Evolutionary conservation across 768 basidiomycete genomes (phyloP).

Genomic region (Leucogyrophana mollusca): DNA sequence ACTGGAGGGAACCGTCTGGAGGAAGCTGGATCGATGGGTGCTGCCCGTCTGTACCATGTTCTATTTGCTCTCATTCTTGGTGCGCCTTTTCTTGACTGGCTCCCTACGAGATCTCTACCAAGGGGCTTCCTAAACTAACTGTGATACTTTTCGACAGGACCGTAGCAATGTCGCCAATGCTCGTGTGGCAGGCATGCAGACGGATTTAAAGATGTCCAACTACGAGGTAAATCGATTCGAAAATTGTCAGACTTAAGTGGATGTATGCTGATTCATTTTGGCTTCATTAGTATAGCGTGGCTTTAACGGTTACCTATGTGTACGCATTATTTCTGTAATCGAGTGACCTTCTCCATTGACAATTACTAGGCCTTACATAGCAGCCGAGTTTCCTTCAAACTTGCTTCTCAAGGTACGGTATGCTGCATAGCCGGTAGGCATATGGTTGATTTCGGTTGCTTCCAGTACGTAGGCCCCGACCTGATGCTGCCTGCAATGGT

Average conservation of each 20-base stretch:
- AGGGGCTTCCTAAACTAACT: background rate
- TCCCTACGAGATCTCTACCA: background rate
- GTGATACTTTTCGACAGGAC: slow-evolving; percentile 22
- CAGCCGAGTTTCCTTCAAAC: slow-evolving; percentile 61
- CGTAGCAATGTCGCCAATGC: slow-evolving; percentile 54
- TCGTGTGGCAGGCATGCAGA: slow-evolving; percentile 59
- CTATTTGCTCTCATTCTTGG: slow-evolving; percentile 54
- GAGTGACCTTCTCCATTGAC: slow-evolving; percentile 1
- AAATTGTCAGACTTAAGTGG: background rate
- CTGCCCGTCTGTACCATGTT: slow-evolving; percentile 49
- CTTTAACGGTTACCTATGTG: slow-evolving; percentile 27
- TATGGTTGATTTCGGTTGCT: background rate
- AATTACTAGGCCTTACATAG: slow-evolving; percentile 45
- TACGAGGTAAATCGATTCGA: slow-evolving; percentile 20
- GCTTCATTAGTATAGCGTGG: slow-evolving; percentile 31
- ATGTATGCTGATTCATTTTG: background rate
- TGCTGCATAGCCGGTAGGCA: background rate
- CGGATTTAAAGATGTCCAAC: slow-evolving; percentile 36
- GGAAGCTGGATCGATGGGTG: slow-evolving; percentile 48
- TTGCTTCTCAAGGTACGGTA: slow-evolving; percentile 45
- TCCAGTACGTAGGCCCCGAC: slow-evolving; percentile 48
- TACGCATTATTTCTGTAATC: slow-evolving; percentile 5
- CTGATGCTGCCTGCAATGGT: slow-evolving; percentile 62
- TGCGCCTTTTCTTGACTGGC: slow-evolving; percentile 22
- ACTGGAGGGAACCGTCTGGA: slow-evolving; percentile 44